Evolutionary conservation across 371 early-diverging fungal genomes (phyloP).

Genomic region (Cokeromyces recurvatus): DNA sequence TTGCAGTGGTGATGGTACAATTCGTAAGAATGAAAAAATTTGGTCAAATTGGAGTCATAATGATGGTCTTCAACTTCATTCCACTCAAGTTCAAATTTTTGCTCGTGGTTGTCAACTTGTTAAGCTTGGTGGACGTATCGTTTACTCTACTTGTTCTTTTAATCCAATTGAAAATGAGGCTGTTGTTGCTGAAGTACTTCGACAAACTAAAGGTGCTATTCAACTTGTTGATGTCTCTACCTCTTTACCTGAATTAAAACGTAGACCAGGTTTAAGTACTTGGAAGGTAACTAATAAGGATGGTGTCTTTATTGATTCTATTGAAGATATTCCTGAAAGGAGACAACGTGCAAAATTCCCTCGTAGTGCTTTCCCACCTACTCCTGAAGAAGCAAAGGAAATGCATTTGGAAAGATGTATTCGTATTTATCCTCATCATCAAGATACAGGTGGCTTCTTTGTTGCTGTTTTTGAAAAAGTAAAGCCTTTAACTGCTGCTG

Average conservation of each 20-base stretch:
- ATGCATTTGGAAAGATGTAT: constrained; percentile 46
- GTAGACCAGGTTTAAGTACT: constrained; percentile 70
- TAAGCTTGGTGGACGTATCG: constrained; percentile 92
- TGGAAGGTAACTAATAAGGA: constrained; percentile 86
- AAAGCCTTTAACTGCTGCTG: constrained; percentile 54
- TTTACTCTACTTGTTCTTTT: constrained; percentile 99
- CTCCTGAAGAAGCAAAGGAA: constrained; percentile 45
- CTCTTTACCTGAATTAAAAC: constrained; percentile 69
- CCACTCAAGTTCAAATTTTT: constrained; percentile 86
- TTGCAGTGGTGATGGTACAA: constrained; percentile 98
- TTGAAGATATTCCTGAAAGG: constrained; percentile 55
- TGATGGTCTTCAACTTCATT: constrained; percentile 78
- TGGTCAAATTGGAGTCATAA: constrained; percentile 85
- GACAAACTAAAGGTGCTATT: constrained; percentile 62
- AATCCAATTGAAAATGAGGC: constrained; percentile 98
- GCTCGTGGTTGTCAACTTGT: constrained; percentile 85
- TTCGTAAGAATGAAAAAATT: constrained; percentile 94
- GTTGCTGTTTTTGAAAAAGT: constrained; percentile 95
- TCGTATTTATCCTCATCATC: constrained; percentile 93
- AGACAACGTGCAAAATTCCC: constrained; percentile 43
- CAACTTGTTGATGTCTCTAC: constrained; percentile 79
- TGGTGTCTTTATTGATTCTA: constrained; percentile 48
- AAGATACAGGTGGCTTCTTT: constrained; percentile 99
- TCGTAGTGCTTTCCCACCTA: constrained; percentile 72
- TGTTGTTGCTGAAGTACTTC: constrained; percentile 84